A percentile compares a stretch with the other conserved stretches of the same genome.
Evolutionary conservation across 257 asterid species (phyloP).

Genomic region (Craterostigma plantagineum): DNA sequence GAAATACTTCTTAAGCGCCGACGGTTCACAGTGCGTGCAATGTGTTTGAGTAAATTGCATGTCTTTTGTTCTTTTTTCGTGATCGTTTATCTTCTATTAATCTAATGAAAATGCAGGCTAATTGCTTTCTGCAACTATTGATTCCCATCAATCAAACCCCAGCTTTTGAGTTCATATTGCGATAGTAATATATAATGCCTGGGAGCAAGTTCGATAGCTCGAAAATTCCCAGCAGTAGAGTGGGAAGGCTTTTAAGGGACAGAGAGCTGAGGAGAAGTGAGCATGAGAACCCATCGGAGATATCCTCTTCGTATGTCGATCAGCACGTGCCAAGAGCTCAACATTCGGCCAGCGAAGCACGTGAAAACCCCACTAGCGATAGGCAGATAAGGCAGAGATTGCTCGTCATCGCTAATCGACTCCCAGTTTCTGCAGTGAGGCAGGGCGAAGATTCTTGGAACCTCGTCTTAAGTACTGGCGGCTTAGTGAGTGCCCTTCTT

Average conservation of each 20-base stretch:
- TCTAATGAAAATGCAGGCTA: conserved; percentile 39
- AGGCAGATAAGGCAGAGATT: conserved; percentile 54
- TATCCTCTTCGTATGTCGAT: conserved; percentile 24
- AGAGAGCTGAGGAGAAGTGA: conserved; percentile 42
- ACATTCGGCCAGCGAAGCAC: conserved; percentile 29
- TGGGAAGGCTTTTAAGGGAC: conserved; percentile 49
- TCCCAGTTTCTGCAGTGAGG: conserved; percentile 93
- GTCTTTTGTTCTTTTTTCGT: too few relatives aligned
- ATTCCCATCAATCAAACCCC: conserved; percentile 18
- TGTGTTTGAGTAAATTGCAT: too few relatives aligned
- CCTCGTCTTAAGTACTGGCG: conserved; percentile 90
- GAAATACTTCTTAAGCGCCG: too few relatives aligned
- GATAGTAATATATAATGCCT: conserved; percentile 52
- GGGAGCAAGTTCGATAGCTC: conserved; percentile 41
- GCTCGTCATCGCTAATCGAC: conserved; percentile 89
- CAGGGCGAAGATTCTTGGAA: conserved; percentile 89
- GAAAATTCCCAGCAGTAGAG: conserved; percentile 24
- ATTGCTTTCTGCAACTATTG: conserved; percentile 21
- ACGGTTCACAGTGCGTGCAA: too few relatives aligned
- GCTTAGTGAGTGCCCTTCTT: conserved; percentile 88
- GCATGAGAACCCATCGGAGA: conserved; percentile 9
- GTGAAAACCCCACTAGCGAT: conserved; percentile 38
- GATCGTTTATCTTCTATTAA: too few relatives aligned
- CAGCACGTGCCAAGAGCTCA: conserved; percentile 47
- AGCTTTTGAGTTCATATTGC: conserved; percentile 17